Percentiles rank a stretch among this genome's conserved stretches.
These are phyloP conservation scores for Umbellularia californica DNA, from an alignment of 164 flowering plant species.

Conservation along the genomic window DNA sequence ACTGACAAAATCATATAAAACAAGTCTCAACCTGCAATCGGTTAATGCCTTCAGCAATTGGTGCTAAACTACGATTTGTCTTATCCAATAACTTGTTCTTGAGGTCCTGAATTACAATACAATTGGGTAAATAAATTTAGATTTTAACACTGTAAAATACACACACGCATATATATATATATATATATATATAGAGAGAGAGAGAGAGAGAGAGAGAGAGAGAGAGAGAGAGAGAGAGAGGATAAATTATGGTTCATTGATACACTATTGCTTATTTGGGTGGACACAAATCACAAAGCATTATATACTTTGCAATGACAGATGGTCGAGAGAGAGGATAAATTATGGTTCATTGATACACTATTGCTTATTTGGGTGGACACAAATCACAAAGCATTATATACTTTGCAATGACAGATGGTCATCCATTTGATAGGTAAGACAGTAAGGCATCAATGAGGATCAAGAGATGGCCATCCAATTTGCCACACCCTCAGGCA, in stretches of 20 bases:
- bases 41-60: constrained; percentile 61
- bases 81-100: constrained; percentile 50
- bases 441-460: no score
- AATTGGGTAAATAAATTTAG: constrained; percentile 3
- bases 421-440: no score
- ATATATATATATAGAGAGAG: no score
- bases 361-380: not conserved
- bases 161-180: no score
- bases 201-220: not conserved
- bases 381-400: not conserved
- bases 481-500: not conserved
- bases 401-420: no score
- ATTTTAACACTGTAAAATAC: not conserved
- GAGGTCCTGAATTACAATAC: constrained; percentile 37
- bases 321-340: not conserved
- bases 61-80: constrained; percentile 38
- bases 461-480: not conserved
- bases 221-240: not conserved
- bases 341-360: not conserved
- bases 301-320: no score
- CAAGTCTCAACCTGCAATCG: constrained; percentile 67
- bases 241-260: no score
- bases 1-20: not conserved
- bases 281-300: not conserved
- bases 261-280: not conserved